Conservation (phyloP, 1,284 basidiomycete species). For the Tremellales sp. region DNA sequence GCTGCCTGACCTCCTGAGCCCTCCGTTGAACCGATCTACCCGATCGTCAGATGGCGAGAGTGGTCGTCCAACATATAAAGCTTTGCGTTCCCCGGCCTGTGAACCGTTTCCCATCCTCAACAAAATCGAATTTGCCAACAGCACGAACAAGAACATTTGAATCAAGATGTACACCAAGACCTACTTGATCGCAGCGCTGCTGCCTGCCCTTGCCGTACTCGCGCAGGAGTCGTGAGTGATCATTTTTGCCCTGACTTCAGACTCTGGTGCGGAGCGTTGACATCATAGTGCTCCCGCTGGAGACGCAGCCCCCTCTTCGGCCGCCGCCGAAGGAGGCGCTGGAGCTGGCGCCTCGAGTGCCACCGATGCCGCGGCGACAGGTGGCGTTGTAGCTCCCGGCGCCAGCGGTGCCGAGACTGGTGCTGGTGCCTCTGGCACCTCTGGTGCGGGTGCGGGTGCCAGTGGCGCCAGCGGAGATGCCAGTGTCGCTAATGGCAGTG, state of each 20-base stretch:
- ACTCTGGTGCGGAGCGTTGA: not conserved
- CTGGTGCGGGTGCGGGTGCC: slow-evolving; percentile 1
- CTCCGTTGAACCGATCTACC: not conserved
- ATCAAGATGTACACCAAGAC: not conserved
- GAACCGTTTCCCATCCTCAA: too few relatives aligned
- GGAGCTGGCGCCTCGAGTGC: slow-evolving; percentile 1
- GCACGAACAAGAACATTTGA: not conserved
- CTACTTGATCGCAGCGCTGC: not conserved
- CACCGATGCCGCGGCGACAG: slow-evolving; percentile 1
- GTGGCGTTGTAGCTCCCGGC: not conserved
- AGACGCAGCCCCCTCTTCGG: slow-evolving; percentile 4
- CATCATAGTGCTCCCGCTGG: not conserved
- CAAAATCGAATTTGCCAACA: too few relatives aligned
- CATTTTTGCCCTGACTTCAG: not conserved
- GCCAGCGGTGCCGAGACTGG: slow-evolving; percentile 5
- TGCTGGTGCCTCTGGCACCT: slow-evolving; percentile 1
- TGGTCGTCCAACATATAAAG: too few relatives aligned
- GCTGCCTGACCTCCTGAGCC: not conserved
- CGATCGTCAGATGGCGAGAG: too few relatives aligned
- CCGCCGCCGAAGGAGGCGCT: slow-evolving; percentile 1
- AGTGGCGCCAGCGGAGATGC: slow-evolving; percentile 1
- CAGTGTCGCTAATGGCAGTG: not conserved
- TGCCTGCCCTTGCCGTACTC: slow-evolving; percentile 2
- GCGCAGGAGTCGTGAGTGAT: slow-evolving; percentile 1
- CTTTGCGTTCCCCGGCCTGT: too few relatives aligned